A percentile compares a stretch with the other conserved stretches of the same genome.
Conservation (phyloP, 2,329 filamentous ascomycete genomes). For the Aureobasidium lini region DNA sequence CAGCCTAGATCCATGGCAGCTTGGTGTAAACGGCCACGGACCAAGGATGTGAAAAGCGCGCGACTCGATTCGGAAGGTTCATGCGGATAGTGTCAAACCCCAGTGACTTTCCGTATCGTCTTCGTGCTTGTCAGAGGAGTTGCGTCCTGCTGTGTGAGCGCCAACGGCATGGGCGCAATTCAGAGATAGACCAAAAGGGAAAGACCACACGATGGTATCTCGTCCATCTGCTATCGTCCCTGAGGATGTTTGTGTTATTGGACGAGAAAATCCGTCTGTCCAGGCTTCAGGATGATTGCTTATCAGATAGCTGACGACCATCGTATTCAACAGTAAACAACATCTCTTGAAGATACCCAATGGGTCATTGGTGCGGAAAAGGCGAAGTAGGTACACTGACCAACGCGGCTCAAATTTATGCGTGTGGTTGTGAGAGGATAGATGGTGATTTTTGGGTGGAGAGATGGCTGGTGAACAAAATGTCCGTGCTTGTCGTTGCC, state of each 20-base stretch:
- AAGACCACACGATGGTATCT: background rate
- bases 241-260: background rate
- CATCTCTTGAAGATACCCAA: background rate
- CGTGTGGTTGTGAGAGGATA: background rate
- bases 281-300: background rate
- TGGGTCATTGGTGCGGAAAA: too few relatives aligned
- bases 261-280: too few relatives aligned
- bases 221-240: background rate
- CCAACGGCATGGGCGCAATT: background rate
- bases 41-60: background rate
- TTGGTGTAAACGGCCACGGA: constrained; percentile 3
- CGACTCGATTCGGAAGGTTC: background rate
- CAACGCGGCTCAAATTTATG: background rate
- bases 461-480: background rate
- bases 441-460: background rate
- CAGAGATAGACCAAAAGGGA: background rate
- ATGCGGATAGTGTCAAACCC: background rate
- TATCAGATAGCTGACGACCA: background rate
- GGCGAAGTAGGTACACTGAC: too few relatives aligned
- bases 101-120: background rate
- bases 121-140: background rate
- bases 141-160: background rate
- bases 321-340: background rate
- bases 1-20: background rate
- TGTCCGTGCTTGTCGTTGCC: background rate